phyloP scores from a whole-genome alignment of 2,329 filamentous ascomycete species.

The Nothophaeocryptopus gaeumannii region DNA sequence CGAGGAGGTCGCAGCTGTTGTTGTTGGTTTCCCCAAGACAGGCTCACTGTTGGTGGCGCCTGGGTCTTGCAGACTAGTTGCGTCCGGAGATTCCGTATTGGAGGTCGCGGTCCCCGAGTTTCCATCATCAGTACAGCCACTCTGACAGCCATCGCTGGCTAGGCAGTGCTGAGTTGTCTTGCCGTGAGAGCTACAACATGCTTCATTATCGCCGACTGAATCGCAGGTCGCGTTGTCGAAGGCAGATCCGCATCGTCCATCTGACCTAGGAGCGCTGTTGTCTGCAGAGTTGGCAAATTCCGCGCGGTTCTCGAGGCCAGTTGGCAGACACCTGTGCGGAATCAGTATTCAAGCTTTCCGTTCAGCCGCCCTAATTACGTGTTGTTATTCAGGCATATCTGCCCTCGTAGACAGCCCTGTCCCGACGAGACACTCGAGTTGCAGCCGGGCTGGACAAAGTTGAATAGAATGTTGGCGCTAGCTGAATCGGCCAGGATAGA shows the following conservation, averaged over 20 bases:
- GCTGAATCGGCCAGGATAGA: background rate
- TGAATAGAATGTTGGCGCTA: slow-evolving; percentile 50
- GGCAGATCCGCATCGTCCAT: slow-evolving; percentile 42
- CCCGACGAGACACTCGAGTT: slow-evolving; percentile 27
- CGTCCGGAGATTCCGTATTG: slow-evolving; percentile 8
- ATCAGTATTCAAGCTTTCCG: background rate
- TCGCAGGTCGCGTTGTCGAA: slow-evolving; percentile 42
- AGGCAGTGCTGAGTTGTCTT: slow-evolving; percentile 36
- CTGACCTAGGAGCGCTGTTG: slow-evolving; percentile 22
- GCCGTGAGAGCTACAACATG: slow-evolving; percentile 38
- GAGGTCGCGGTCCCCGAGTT: slow-evolving; percentile 35
- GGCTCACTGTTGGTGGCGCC: slow-evolving; percentile 24
- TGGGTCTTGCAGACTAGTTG: no score
- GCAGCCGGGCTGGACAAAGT: slow-evolving; percentile 47
- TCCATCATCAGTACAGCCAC: slow-evolving; percentile 44
- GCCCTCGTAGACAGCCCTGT: slow-evolving; percentile 38
- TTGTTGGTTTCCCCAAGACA: slow-evolving; percentile 28
- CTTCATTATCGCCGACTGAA: slow-evolving; percentile 38
- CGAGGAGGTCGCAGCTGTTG: no score
- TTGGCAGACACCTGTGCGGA: background rate
- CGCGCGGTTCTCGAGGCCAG: background rate
- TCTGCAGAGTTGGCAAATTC: background rate
- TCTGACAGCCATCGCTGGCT: slow-evolving; percentile 38
- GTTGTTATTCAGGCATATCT: slow-evolving; percentile 37
- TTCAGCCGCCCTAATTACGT: slow-evolving; percentile 27